These are phyloP conservation scores for Lobosporangium transversale DNA, from an alignment of 192 early-diverging fungal genomes.

Conservation along the genomic window DNA sequence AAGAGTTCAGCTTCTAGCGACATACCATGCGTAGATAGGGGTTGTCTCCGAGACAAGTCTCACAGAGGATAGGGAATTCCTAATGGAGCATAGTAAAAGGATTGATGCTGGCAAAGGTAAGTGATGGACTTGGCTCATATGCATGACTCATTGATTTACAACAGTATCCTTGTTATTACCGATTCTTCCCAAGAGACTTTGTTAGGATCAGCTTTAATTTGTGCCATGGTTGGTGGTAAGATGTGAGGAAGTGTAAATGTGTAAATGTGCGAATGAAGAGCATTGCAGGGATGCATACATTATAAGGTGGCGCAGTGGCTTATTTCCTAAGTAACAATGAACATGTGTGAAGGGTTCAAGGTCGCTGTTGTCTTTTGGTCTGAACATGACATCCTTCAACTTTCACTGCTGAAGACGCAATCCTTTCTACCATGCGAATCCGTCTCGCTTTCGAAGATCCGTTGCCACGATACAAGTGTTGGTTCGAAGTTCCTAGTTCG, in stretches of 20 bases:
- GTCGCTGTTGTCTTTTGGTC: too few relatives aligned
- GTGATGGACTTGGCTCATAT: neutral
- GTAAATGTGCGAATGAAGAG: too few relatives aligned
- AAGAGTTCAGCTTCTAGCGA: neutral
- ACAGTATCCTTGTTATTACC: conserved; percentile 46
- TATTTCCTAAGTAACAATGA: too few relatives aligned
- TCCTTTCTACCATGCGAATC: conserved; percentile 49
- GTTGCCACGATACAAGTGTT: conserved; percentile 44
- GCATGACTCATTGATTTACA: neutral
- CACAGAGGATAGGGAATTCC: conserved; percentile 93
- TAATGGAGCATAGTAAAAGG: conserved; percentile 20
- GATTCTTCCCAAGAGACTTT: conserved; percentile 73
- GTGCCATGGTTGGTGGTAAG: conserved; percentile 23
- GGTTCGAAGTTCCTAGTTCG: conserved; percentile 44
- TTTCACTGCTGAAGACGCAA: too few relatives aligned
- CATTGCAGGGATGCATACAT: too few relatives aligned
- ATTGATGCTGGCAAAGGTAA: neutral
- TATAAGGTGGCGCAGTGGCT: too few relatives aligned
- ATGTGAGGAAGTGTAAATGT: too few relatives aligned
- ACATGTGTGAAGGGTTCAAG: too few relatives aligned
- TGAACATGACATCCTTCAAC: too few relatives aligned
- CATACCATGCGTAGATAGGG: conserved; percentile 97
- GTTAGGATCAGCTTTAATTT: conserved; percentile 66
- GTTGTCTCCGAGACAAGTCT: conserved; percentile 97
- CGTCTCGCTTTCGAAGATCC: conserved; percentile 39